phyloP scores from a whole-genome alignment of 2,329 filamentous ascomycete species.

The Sporothrix globosa region DNA sequence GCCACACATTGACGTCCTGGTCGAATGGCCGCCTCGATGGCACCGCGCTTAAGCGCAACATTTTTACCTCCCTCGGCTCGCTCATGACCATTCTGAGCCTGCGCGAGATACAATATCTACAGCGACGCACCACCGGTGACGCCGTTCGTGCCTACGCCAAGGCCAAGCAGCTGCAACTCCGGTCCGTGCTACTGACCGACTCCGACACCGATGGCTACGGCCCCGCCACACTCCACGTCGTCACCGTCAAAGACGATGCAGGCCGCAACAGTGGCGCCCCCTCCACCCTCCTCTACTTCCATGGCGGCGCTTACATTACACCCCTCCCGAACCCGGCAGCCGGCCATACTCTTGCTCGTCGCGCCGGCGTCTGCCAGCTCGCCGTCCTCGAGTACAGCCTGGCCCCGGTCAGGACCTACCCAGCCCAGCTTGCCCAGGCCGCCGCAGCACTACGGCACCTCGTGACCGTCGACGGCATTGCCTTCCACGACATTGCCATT shows the following conservation, averaged over 20 bases:
- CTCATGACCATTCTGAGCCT: conserved; percentile 15
- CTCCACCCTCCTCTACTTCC: conserved; percentile 35
- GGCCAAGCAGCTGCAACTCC: conserved; percentile 29
- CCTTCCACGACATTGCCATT: conserved; percentile 35
- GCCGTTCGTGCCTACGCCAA: conserved; percentile 31
- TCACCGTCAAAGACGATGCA: not conserved
- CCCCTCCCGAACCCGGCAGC: conserved; percentile 29
- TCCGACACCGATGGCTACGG: conserved; percentile 30
- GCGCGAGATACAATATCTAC: conserved; percentile 30
- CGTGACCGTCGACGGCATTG: conserved; percentile 29
- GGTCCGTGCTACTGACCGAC: conserved; percentile 27
- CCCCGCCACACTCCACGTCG: conserved; percentile 6
- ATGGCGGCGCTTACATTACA: conserved; percentile 32
- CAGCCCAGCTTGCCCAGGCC: conserved; percentile 37
- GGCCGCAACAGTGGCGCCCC: conserved; percentile 16
- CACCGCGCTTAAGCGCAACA: conserved; percentile 21
- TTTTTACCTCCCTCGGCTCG: not conserved
- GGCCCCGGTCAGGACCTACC: conserved; percentile 37
- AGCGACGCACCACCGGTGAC: conserved; percentile 33
- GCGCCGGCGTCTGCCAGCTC: conserved; percentile 28
- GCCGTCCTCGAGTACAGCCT: conserved; percentile 39
- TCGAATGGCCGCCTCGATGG: conserved; percentile 20
- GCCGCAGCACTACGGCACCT: conserved; percentile 36
- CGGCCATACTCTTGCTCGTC: conserved; percentile 29
- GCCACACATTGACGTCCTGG: not conserved